Percentiles rank a stretch among this genome's conserved stretches.
These are phyloP conservation scores for Blumeriella jaapii DNA, from an alignment of 2,329 filamentous ascomycete species.

Conservation along the genomic window DNA sequence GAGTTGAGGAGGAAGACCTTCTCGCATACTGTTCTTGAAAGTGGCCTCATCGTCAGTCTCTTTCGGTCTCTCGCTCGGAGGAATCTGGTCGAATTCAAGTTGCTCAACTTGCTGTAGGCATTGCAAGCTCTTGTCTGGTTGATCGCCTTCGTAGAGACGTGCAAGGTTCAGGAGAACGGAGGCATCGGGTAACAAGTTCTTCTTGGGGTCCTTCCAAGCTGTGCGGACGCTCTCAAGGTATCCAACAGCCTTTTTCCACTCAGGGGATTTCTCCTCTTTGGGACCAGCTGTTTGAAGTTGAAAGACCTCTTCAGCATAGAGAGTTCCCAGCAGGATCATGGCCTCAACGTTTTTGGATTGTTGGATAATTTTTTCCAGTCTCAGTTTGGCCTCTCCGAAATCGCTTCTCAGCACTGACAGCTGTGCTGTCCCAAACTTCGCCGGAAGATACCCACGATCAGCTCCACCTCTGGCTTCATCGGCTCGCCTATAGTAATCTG, in stretches of 20 bases:
- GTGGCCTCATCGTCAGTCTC: conserved; percentile 49
- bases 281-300: conserved; percentile 56
- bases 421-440: conserved; percentile 89
- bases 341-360: conserved; percentile 75
- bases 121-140: conserved; percentile 82
- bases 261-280: conserved; percentile 78
- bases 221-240: conserved; percentile 75
- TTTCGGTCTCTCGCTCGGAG: conserved; percentile 54
- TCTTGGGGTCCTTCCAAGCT: conserved; percentile 89
- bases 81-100: conserved; percentile 71
- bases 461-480: conserved; percentile 85
- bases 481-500: conserved; percentile 78
- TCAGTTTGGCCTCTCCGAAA: conserved; percentile 82
- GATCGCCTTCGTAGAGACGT: conserved; percentile 74
- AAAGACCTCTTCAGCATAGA: conserved; percentile 94
- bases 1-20: conserved; percentile 75
- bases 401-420: conserved; percentile 76
- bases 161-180: conserved; percentile 86
- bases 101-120: conserved; percentile 89
- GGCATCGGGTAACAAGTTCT: conserved; percentile 67
- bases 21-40: conserved; percentile 52
- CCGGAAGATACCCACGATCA: conserved; percentile 85
- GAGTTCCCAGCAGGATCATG: conserved; percentile 80
- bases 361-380: conserved; percentile 88
- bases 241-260: conserved; percentile 75